Evolutionary conservation across 1,284 basidiomycete genomes (phyloP), one percentile per base, ranked within the genome.

Genomic region (Marasmius fiardii): DNA sequence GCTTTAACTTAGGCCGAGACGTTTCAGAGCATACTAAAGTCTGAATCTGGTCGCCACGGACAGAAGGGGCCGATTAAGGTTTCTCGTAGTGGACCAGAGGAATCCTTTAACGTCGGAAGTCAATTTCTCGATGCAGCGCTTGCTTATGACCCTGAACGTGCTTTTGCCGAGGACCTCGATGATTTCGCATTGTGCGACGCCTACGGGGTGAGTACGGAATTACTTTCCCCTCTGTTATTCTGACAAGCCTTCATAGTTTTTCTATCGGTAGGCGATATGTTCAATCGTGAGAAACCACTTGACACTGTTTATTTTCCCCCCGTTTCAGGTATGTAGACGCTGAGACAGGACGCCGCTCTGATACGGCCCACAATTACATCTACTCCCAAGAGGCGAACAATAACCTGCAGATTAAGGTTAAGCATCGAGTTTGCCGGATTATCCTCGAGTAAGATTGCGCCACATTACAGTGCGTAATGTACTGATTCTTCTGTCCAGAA

Each of bases 351-450:
- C 76, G 62, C 45, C 80, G 85, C 10, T 85, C 78, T 0, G 84
- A 87, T 61, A 64, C 78, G 3, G 76, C 86, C 2, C 82, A 85
- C 59, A 56, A 75, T 59, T 85, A 80, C 59, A 67, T 87, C 11
- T 87, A 86, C 62, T 78, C 78, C 39, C 74, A 81, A 51, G 58
- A 64, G 1, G 74, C 48, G 51, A 60, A 74, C 53, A 67, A 70
- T 20, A 81, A 80, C 51, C 55, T 83, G 10, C 63, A 65, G 4
- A 69, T 83, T 16, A 26, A 72, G 3, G 66, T 64, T 10, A 69
- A 70, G 6, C 74, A 71, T 45, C 69, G 74, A 1, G 80, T 81
- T 12, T 71, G 74, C 14, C 72, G 75, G 1, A 70, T 82, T 33
- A 60, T 82, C n/a, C 71, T 83, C 52, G 73, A 83, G 81, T 82